Evolutionary conservation across 768 basidiomycete genomes (phyloP).

Genomic region (Rickenella mellea): DNA sequence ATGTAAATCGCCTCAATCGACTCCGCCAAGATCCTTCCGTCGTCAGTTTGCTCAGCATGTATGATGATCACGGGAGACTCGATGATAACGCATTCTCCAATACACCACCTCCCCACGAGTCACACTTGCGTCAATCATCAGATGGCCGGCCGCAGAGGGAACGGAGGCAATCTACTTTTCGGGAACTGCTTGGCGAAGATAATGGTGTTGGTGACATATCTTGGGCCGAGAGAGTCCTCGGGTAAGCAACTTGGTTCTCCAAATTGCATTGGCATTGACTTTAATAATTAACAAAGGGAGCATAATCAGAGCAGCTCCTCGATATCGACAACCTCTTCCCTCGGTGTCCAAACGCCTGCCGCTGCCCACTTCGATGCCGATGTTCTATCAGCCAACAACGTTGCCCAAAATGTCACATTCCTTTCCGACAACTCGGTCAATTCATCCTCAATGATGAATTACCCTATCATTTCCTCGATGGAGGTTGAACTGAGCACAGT

Average conservation of each 20-base stretch:
- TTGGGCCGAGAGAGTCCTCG: conserved; percentile 71
- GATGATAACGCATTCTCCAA: conserved; percentile 58
- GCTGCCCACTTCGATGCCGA: conserved; percentile 27
- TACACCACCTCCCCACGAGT: conserved; percentile 26
- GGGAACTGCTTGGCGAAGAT: conserved; percentile 51
- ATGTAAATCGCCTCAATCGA: conserved; percentile 42
- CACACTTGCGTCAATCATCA: background rate
- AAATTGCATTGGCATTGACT: background rate
- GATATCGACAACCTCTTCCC: conserved; percentile 32
- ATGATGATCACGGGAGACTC: conserved; percentile 64
- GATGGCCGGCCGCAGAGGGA: conserved; percentile 44
- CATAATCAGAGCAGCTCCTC: conserved; percentile 28
- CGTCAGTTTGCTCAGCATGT: conserved; percentile 60
- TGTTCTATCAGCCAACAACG: conserved; percentile 23
- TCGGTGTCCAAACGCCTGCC: conserved; percentile 42
- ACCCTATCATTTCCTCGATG: conserved; percentile 58
- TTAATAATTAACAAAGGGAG: conserved; percentile 18
- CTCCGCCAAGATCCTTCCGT: conserved; percentile 75
- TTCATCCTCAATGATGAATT: conserved; percentile 23
- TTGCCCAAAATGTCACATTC: conserved; percentile 28
- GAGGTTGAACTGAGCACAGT: conserved; percentile 61
- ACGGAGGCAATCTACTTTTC: conserved; percentile 63
- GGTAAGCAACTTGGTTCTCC: conserved; percentile 29
- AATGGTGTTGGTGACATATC: conserved; percentile 66
- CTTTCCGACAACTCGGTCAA: conserved; percentile 38